These are phyloP conservation scores for Scheffersomyces segobiensis DNA, from an alignment of 1,139 yeast species.

Conservation along the genomic window DNA sequence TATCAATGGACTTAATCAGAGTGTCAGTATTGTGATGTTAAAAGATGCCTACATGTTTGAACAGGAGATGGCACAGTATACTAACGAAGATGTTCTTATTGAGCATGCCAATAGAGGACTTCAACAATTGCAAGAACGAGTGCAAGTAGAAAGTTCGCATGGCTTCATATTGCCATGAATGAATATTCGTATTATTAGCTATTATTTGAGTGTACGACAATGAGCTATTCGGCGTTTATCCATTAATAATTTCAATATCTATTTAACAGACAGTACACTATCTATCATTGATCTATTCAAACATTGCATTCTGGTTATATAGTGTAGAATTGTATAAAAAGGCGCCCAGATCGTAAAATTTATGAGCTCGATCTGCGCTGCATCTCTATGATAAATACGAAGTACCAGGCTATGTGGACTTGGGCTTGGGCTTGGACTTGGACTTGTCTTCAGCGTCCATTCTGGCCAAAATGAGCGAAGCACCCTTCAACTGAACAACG, in stretches of 20 bases:
- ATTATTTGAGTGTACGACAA: not conserved
- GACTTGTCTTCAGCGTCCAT: constrained; percentile 68
- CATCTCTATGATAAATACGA: not conserved
- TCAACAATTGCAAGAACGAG: constrained; percentile 26
- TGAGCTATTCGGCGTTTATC: not conserved
- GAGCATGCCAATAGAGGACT: constrained; percentile 36
- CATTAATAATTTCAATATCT: not conserved
- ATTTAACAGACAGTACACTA: not conserved
- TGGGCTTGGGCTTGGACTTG: constrained; percentile 22
- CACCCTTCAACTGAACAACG: constrained; percentile 83
- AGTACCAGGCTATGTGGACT: not conserved
- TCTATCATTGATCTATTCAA: not conserved
- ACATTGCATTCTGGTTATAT: not conserved
- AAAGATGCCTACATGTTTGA: constrained; percentile 33
- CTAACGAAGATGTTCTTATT: constrained; percentile 25
- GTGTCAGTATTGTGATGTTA: constrained; percentile 29
- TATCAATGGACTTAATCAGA: constrained; percentile 43
- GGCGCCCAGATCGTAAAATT: not conserved
- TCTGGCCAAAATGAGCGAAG: constrained; percentile 78
- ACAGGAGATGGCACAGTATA: constrained; percentile 29
- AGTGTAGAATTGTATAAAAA: not conserved
- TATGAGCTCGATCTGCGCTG: not conserved
- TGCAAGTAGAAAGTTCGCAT: constrained; percentile 31
- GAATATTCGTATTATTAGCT: no score
- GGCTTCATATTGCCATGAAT: constrained; percentile 14